Conservation (phyloP, 257 asterid genomes). For the Mentha longifolia region DNA sequence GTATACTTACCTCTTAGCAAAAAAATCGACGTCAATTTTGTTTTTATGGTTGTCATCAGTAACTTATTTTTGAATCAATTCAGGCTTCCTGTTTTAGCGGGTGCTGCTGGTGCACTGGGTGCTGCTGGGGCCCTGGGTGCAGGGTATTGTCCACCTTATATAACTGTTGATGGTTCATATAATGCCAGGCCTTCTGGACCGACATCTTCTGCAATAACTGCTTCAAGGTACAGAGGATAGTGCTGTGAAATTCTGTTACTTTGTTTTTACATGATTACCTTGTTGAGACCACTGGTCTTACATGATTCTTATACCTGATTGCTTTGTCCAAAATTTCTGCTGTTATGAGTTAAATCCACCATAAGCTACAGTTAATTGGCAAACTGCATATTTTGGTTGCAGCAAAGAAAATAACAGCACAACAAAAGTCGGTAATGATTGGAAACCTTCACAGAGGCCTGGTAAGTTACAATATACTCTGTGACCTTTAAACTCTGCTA, state of each 20-base stretch:
- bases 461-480: slow-evolving; percentile 48
- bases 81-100: slow-evolving; percentile 97
- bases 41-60: not conserved
- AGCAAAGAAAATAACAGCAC: slow-evolving; percentile 66
- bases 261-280: slow-evolving; percentile 8
- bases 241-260: not conserved
- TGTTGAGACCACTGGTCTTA: not conserved
- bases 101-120: slow-evolving; percentile 93
- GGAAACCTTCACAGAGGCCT: slow-evolving; percentile 71
- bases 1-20: not conserved
- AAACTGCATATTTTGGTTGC: slow-evolving; percentile 39
- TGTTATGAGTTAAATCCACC: slow-evolving; percentile 4
- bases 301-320: not conserved
- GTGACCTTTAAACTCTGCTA: not conserved
- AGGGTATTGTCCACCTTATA: slow-evolving; percentile 72
- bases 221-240: slow-evolving; percentile 59
- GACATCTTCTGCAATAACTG: slow-evolving; percentile 51
- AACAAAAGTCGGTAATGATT: slow-evolving; percentile 55
- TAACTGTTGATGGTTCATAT: slow-evolving; percentile 81
- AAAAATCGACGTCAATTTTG: slow-evolving; percentile 8
- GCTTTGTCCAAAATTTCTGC: slow-evolving; percentile 5
- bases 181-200: slow-evolving; percentile 73
- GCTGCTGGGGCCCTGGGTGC: slow-evolving; percentile 92
- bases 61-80: slow-evolving; percentile 12
- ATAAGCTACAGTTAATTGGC: not conserved